phyloP scores from a whole-genome alignment of 306 rosid species.

The Cucurbita ficifolia region DNA sequence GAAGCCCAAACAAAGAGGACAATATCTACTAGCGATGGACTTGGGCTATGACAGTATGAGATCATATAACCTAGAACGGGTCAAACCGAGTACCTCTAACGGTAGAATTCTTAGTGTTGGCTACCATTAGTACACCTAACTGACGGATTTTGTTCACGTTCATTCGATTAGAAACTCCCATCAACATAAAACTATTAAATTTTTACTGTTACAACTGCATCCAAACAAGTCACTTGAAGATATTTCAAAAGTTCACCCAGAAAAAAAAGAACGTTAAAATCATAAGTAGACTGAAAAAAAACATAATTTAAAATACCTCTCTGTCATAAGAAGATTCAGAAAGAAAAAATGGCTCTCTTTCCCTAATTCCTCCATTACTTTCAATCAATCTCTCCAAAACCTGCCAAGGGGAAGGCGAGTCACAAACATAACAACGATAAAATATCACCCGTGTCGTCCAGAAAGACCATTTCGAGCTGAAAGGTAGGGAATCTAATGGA shows the following conservation, averaged over 20 bases:
- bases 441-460: background rate
- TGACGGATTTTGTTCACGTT: background rate
- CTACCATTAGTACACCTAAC: background rate
- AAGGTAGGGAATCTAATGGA: constrained; percentile 1
- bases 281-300: background rate
- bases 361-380: constrained; percentile 42
- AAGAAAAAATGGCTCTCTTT: constrained; percentile 84
- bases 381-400: constrained; percentile 59
- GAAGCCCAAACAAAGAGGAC: too few relatives aligned
- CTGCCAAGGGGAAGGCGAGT: constrained; percentile 24
- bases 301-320: constrained; percentile 36
- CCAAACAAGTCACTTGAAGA: background rate
- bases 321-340: constrained; percentile 26
- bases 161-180: background rate
- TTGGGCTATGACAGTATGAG: background rate
- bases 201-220: background rate
- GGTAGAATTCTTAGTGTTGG: background rate
- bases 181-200: background rate
- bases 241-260: background rate
- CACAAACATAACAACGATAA: constrained; percentile 1
- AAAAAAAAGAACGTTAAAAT: background rate
- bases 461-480: background rate
- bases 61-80: background rate
- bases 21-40: too few relatives aligned
- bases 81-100: background rate